These are phyloP conservation scores for Mycena chlorophos DNA, from an alignment of 768 basidiomycete species.

Conservation along the genomic window DNA sequence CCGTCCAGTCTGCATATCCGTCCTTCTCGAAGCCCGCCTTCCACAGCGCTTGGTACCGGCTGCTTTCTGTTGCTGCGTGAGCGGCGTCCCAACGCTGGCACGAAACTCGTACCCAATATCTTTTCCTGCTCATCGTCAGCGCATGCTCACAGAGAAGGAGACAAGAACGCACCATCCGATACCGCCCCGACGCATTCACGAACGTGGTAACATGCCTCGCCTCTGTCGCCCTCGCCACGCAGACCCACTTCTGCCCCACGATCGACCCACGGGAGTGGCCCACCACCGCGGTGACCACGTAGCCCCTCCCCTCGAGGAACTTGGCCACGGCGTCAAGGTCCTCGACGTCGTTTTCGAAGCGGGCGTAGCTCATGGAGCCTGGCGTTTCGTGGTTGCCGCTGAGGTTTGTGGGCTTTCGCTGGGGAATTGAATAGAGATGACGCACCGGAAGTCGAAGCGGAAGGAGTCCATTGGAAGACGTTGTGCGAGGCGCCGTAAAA, in stretches of 20 bases:
- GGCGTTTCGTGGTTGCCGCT: conserved; percentile 80
- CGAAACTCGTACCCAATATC: conserved; percentile 41
- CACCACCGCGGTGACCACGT: conserved; percentile 66
- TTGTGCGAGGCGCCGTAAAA: conserved; percentile 69
- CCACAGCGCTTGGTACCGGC: conserved; percentile 38
- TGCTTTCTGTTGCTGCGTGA: conserved; percentile 30
- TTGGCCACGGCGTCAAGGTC: conserved; percentile 68
- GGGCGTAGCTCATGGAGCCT: conserved; percentile 64
- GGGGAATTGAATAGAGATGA: conserved; percentile 7
- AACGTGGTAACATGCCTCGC: conserved; percentile 58
- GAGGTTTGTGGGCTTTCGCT: conserved; percentile 6
- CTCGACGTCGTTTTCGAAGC: conserved; percentile 57
- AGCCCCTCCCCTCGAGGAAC: conserved; percentile 60
- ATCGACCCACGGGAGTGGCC: conserved; percentile 80
- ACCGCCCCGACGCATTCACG: conserved; percentile 76
- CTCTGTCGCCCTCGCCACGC: conserved; percentile 58
- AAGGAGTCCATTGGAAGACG: conserved; percentile 76
- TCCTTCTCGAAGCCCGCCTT: conserved; percentile 50
- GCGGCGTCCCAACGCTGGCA: neutral
- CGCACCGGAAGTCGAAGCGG: conserved; percentile 83
- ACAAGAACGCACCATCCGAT: conserved; percentile 54
- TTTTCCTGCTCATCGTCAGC: conserved; percentile 31
- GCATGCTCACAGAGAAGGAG: neutral
- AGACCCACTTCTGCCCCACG: conserved; percentile 68
- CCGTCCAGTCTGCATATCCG: conserved; percentile 64